Base-by-base conservation (phyloP, 2,329 filamentous ascomycete species). In the Fusarium sp. region DNA sequence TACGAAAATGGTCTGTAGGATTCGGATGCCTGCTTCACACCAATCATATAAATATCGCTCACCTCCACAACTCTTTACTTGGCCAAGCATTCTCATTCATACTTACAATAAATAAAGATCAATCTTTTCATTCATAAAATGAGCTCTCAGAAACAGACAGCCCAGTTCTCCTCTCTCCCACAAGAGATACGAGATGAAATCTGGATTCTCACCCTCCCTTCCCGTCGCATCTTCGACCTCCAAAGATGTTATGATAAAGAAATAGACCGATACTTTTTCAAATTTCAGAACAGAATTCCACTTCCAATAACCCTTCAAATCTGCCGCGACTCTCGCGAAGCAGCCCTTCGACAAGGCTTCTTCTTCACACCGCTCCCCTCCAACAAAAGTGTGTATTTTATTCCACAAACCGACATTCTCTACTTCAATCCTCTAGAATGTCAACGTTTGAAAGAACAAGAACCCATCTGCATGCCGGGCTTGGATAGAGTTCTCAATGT, bases 221-320 rank as follows among this genome's bases (percentile, higher is more conserved):
- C 60, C 5, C 43, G 54, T 12, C 76, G 77, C 49, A 60, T 80
- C 44, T 80, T 80, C 56, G 75, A 79, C 46, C 55, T 79, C 22
- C 4, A 22, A 22, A 22, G 3, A 22, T 22, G 22, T 22, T 22
- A 22, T 22, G 5, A 22, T 22, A 22, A 22, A 22, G 22, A 22
- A 22, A 22, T 22, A 22, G 22, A 22, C 22, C 22, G 22, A 22
- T 22, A 22, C 22, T 22, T 22, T 22, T 22, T 22, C 22, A 22
- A 22, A 22, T 22, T 22, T 22, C 22, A 76, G 69, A 65, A 74
- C 25, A 41, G 34, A 13, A 68, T 75, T 27, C 38, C 55, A 18
- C 72, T 69, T 9, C 75, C 75, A 18, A 25, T 65, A 3, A 30
- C 66, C 12, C 69, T 70, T 18, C 47, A 27, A 10, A 62, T 77